Evolutionary conservation across 2,329 filamentous ascomycete species (phyloP), one percentile per base, ranked within the genome.

Genomic region (Metarhizium robertsii): DNA sequence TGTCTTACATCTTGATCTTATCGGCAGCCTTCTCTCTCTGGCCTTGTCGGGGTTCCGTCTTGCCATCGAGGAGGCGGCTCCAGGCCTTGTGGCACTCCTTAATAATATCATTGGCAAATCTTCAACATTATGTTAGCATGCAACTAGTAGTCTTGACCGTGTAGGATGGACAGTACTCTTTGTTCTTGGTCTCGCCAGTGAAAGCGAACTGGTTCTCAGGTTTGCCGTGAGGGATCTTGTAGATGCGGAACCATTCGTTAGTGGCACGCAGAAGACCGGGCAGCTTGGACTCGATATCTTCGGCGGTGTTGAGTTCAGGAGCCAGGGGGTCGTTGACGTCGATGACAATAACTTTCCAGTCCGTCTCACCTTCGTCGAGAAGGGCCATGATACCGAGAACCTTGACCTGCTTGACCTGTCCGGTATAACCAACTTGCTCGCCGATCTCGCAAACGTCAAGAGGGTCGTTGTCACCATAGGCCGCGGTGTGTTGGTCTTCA

Each of bases 191-290:
- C 83, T 99, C 94, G 80, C 94, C 94, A 58, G 92, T 96, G 82
- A 99, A 99, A 69, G 94, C 94, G 71, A 99, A 99, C 80, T 97
- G 94, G 86, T 99, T 99, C 88, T 99, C 94, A 68, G 92, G 92
- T 91, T 99, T 99, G 82, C 94, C 94, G 72, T 99, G 94, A 71
- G 94, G 94, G 77, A 99, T 99, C 84, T 99, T 99, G 88, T 99
- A 99, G 85, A 99, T 99, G 75, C 94, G 91, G 91, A 99, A 99
- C 94, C 94, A 99, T 82, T 99, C 94, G 72, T 99, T 99, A 72
- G 92, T 97, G 71, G 94, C 94, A 65, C 94, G 88, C 73, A 99
- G 84, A 58, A 99, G 90, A 67, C 94, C 94, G 59, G 94, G 94
- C 57, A 99, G 86, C 80, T 97, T 94, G 71, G 92, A 87, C 84